Evolutionary conservation across 768 basidiomycete genomes (phyloP), one percentile per base, ranked within the genome.

Genomic region (Mycena epipterygia): DNA sequence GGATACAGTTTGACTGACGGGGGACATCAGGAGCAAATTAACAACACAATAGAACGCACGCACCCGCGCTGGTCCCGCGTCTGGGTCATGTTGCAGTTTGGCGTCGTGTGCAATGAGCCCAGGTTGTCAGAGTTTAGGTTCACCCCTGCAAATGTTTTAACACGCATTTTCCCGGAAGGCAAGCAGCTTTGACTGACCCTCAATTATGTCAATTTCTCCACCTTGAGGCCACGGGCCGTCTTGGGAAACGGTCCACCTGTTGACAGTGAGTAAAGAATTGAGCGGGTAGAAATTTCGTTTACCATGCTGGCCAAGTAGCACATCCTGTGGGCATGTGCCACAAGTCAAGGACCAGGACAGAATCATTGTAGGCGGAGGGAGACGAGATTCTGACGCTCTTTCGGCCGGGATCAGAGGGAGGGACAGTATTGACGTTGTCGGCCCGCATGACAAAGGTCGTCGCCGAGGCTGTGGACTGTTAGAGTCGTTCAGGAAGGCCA

Each of bases 171-270:
- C 27, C 29, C 48, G 23, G 32, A 17, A 21, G 49, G n/a, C 39
- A n/a, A 29, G 58, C 35, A 56, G 25, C 46, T 11, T 1, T 25
- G 32, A 25, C 16, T 48, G 49, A 85, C 88, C 89, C 79, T 91
- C 90, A 25, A 90, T 84, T 64, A 90, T 86, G 76, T 90, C 89
- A 37, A 89, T 87, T 73, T 90, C 89, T 6, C 89, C 89, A n/a
- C 87, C 87, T 3, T 80, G 48, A 0, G 91, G 90, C 90, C 90
- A 91, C 7, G 86, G 88, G 0, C 88, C 87, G 25, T 72, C 58
- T 64, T 76, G 53, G 70, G 88, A 89, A 66, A 87, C 64, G 39
- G 88, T 87, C 90, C 90, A 73, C 53, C 72, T 73, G 23, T 19
- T 21, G 19, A 49, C 5, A 32, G 16, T 64, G 30, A 64, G 44